Base-by-base conservation (phyloP, 495 filamentous ascomycete species). In the Penicillium paradoxum region DNA sequence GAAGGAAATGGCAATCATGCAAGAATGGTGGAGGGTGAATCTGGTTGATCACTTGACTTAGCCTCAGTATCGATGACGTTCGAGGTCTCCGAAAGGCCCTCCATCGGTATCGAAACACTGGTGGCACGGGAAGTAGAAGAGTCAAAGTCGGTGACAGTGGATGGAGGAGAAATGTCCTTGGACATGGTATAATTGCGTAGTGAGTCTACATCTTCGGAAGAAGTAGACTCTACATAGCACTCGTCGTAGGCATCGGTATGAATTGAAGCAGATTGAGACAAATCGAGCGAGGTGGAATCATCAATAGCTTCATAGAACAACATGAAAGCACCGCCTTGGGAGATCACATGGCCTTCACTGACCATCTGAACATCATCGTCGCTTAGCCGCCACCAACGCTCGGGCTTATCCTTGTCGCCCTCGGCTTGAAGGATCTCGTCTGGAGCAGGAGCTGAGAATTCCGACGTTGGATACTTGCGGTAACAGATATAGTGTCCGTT, bases 401-500 rank as follows among this genome's bases (percentile, higher is more conserved):
- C 67, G 1, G 59, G 27, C 41, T 62, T 70, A 29, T 78, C 69
- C 41, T 72, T 61, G 24, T 69, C 69, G 4, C 65, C 65, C 17
- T 74, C 71, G 14, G 58, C 66, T 37, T 74, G 64, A 6, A 64
- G 51, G 5, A 72, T 57, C 36, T 68, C 58, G 18, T 76, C 70
- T 6, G 74, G 67, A 11, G 72, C 57, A 24, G 67, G 57, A 14
- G 57, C 69, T 14, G 68, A 66, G 39, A 73, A 75, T 4, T 43
- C 57, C 0, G 64, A 53, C 6, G 63, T 63, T 0, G 80, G 75
- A 63, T 88, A 83, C 60, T 85, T 84, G 38, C 89, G 74, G 62
- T 93, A 97, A 63, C 89, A 92, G 47, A 96, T 83, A 60, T 99
- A 97, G 71, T 99, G 95, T 0, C 95, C 95, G 56, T 93, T 96